phyloP scores from a whole-genome alignment of 202 grass and related monocot genomes.

The Carex arenaria region DNA sequence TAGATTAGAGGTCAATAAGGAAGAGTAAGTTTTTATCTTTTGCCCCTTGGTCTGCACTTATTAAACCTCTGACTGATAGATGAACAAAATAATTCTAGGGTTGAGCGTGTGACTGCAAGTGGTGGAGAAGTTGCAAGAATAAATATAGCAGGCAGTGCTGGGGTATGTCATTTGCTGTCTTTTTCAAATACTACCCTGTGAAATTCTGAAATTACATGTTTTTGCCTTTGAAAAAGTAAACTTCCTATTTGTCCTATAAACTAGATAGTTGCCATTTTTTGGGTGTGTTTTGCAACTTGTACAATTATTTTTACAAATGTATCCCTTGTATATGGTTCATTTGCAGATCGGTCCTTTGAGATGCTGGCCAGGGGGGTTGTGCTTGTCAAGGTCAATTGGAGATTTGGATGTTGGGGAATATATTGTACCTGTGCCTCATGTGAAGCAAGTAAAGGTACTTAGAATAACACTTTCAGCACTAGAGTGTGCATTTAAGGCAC shows the following conservation, averaged over 20 bases:
- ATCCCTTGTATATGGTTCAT: neutral
- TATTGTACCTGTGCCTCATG: conserved; percentile 96
- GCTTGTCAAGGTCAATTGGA: conserved; percentile 96
- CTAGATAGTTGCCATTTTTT: neutral
- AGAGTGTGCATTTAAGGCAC: neutral
- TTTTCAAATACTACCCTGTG: conserved; percentile 24
- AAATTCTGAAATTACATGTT: neutral
- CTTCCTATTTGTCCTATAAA: neutral
- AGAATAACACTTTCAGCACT: neutral
- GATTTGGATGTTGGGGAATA: conserved; percentile 91
- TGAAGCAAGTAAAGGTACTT: conserved; percentile 98
- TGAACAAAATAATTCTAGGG: conserved; percentile 46
- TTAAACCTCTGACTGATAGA: neutral
- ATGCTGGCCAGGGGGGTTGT: conserved; percentile 97
- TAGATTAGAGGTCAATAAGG: conserved; percentile 73
- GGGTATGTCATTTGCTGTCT: conserved; percentile 40
- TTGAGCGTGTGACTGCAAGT: conserved; percentile 83
- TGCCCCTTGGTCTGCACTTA: conserved; percentile 5
- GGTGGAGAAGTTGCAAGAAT: conserved; percentile 97
- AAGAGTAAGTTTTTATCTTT: conserved; percentile 63
- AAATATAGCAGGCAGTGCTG: conserved; percentile 77
- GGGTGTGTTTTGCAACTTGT: conserved; percentile 15
- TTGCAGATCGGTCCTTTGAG: conserved; percentile 94
- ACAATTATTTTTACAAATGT: conserved; percentile 26
- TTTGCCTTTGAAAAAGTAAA: neutral